Conservation (phyloP, 2,329 filamentous ascomycete genomes). For the Calonectria pseudoturangicola region DNA sequence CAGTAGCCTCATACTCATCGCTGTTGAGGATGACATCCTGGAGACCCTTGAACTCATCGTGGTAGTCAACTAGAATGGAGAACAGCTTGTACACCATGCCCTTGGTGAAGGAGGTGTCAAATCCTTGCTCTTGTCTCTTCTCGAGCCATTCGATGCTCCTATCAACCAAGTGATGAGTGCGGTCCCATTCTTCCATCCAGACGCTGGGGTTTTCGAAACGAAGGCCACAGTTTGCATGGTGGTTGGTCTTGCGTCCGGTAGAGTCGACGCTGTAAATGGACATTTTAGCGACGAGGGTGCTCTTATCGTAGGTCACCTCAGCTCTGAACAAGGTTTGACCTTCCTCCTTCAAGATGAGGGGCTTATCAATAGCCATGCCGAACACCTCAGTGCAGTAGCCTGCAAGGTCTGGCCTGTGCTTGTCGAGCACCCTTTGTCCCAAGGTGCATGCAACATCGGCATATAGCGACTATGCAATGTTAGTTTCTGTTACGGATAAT, state of each 20-base stretch:
- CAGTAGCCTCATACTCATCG: conserved; percentile 23
- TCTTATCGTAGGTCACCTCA: conserved; percentile 28
- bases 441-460: conserved; percentile 45
- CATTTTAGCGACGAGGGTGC: conserved; percentile 26
- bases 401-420: conserved; percentile 31
- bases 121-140: conserved; percentile 19
- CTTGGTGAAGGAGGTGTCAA: conserved; percentile 1
- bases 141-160: conserved; percentile 25
- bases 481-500: not conserved
- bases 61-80: conserved; percentile 16
- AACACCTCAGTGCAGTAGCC: conserved; percentile 34
- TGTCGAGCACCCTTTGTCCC: conserved; percentile 25
- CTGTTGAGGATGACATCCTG: conserved; percentile 15
- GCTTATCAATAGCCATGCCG: conserved; percentile 32
- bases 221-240: conserved; percentile 26
- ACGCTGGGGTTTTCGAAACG: conserved; percentile 16
- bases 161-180: conserved; percentile 21
- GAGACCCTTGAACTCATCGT: conserved; percentile 25
- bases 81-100: conserved; percentile 33
- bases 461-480: conserved; percentile 38
- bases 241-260: conserved; percentile 12
- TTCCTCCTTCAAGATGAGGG: conserved; percentile 34
- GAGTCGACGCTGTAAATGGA: conserved; percentile 27
- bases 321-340: conserved; percentile 29
- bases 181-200: conserved; percentile 24